Conservation (phyloP, 192 early-diverging fungal species). For the Cetraspora pellucida region DNA sequence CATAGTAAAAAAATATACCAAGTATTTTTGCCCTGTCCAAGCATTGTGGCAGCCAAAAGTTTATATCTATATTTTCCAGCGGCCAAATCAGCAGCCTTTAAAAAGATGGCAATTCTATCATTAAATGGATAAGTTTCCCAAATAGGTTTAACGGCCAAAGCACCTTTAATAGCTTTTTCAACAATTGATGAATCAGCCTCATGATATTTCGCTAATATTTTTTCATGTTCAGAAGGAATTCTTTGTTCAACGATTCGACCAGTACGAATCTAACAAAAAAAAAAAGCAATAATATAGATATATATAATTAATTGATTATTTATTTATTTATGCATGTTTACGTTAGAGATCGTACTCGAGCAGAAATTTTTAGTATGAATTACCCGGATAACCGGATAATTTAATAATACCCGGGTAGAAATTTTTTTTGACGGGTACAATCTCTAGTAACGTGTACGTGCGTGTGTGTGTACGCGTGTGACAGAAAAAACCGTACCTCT, state of each 20-base stretch:
- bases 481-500: constrained; percentile 53
- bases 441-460: too few relatives aligned
- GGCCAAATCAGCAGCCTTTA: constrained; percentile 96
- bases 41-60: constrained; percentile 93
- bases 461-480: too few relatives aligned
- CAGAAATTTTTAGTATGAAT: too few relatives aligned
- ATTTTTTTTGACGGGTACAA: too few relatives aligned
- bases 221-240: constrained; percentile 82
- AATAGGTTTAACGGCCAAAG: constrained; percentile 76
- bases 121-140: constrained; percentile 95
- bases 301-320: too few relatives aligned
- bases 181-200: constrained; percentile 75
- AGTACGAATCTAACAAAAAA: constrained; percentile 47
- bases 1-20: constrained; percentile 54
- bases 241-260: constrained; percentile 71
- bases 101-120: constrained; percentile 93
- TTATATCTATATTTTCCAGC: constrained; percentile 85
- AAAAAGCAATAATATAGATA: neutral
- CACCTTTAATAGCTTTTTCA: constrained; percentile 83
- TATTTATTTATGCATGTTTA: too few relatives aligned
- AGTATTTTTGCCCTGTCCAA: constrained; percentile 97
- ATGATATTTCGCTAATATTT: constrained; percentile 80
- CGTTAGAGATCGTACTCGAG: too few relatives aligned
- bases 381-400: too few relatives aligned
- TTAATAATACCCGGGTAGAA: too few relatives aligned